These are phyloP conservation scores for Orbilia javanica DNA, from an alignment of 2,329 filamentous ascomycete species.

Conservation along the genomic window DNA sequence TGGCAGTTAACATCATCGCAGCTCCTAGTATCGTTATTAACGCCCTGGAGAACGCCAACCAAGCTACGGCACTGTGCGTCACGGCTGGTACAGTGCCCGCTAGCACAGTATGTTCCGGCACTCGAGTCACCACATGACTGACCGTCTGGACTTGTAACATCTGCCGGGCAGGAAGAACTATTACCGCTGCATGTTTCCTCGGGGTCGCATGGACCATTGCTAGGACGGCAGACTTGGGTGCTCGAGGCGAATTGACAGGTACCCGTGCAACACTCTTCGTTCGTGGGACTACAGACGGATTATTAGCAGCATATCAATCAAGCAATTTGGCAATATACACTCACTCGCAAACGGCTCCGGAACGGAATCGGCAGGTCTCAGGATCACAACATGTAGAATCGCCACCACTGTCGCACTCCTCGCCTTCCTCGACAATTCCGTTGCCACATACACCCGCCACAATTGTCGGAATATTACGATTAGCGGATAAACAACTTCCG, in stretches of 20 bases:
- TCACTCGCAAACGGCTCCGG: constrained; percentile 78
- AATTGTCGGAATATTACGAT: constrained; percentile 84
- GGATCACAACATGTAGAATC: constrained; percentile 86
- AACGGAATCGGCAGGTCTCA: constrained; percentile 85
- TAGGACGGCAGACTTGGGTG: constrained; percentile 82
- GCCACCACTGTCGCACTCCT: constrained; percentile 96
- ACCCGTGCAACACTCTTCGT: constrained; percentile 82
- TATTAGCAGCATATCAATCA: neutral
- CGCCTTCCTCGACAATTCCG: constrained; percentile 92
- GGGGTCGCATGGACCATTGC: constrained; percentile 85
- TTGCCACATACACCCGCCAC: constrained; percentile 91
- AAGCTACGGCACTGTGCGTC: constrained; percentile 88
- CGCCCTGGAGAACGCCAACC: constrained; percentile 77
- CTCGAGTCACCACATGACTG: constrained; percentile 73
- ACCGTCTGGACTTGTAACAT: constrained; percentile 78
- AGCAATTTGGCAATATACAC: constrained; percentile 20
- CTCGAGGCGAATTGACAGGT: constrained; percentile 76
- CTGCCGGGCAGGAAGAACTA: constrained; percentile 78
- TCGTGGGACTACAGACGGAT: constrained; percentile 71
- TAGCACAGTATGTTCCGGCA: constrained; percentile 80
- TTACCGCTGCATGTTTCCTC: constrained; percentile 83
- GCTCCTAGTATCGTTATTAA: constrained; percentile 81
- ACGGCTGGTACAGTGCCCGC: constrained; percentile 92
- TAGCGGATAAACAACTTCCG: constrained; percentile 82
- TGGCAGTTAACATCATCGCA: constrained; percentile 81